Evolutionary conservation across 257 asterid genomes (phyloP).

Genomic region (Solanum medicagineum): DNA sequence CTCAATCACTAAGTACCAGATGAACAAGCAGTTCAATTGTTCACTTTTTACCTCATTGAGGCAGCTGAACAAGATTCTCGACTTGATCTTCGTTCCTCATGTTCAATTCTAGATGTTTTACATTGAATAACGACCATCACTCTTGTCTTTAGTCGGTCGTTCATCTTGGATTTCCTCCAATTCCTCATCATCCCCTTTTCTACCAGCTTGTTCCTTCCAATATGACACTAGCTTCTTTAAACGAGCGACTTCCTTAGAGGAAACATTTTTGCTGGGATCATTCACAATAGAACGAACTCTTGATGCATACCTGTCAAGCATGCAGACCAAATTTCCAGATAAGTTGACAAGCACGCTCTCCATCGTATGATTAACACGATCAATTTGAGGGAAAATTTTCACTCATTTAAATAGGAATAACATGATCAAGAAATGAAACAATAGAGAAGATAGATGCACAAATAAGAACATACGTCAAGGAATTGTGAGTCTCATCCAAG

Average conservation of each 20-base stretch:
- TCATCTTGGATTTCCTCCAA: slow-evolving; percentile 84
- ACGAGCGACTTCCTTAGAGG: slow-evolving; percentile 92
- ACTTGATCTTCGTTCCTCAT: background rate
- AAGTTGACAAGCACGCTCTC: background rate
- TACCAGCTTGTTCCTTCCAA: slow-evolving; percentile 94
- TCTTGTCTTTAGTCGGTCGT: slow-evolving; percentile 34
- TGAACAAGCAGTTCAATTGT: background rate
- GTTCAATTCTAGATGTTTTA: slow-evolving; percentile 8
- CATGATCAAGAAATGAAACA: background rate
- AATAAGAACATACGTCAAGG: slow-evolving; percentile 46
- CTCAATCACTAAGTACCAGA: background rate
- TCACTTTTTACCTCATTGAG: background rate
- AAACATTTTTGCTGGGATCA: slow-evolving; percentile 80
- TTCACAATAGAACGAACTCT: slow-evolving; percentile 84
- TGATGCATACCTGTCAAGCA: slow-evolving; percentile 65
- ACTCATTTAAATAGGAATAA: background rate
- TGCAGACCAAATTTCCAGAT: background rate
- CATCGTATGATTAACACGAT: background rate
- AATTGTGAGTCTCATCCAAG: slow-evolving; percentile 89
- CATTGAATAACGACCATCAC: slow-evolving; percentile 67
- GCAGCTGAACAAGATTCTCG: background rate
- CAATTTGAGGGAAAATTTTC: background rate
- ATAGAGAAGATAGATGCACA: background rate
- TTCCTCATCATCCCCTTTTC: slow-evolving; percentile 69
- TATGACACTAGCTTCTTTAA: slow-evolving; percentile 61